phyloP scores from a whole-genome alignment of 176 grass and related monocot species.

The Otatea glauca region DNA sequence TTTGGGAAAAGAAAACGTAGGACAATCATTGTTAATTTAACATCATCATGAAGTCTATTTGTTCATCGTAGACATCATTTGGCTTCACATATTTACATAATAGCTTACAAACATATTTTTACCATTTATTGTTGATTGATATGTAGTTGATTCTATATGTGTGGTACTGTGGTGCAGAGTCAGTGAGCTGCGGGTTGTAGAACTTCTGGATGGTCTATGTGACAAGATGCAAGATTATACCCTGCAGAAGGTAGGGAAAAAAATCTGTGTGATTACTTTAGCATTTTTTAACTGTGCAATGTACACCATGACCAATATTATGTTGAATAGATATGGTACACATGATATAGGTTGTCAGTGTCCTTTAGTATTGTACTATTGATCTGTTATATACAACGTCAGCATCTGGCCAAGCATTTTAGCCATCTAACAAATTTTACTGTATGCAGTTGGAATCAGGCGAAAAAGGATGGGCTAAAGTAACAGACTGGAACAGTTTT shows the following conservation, averaged over 20 bases:
- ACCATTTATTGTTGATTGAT: conserved; percentile 21
- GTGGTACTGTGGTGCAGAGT: conserved; percentile 51
- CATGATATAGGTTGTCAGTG: background rate
- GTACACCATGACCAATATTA: background rate
- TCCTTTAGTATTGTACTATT: background rate
- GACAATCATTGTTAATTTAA: background rate
- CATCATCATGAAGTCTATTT: background rate
- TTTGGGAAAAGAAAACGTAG: background rate
- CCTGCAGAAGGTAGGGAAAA: conserved; percentile 64
- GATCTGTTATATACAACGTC: background rate
- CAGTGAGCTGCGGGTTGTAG: conserved; percentile 89
- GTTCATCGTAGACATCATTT: background rate
- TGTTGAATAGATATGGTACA: background rate
- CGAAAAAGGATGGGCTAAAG: conserved; percentile 77
- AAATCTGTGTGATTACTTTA: background rate
- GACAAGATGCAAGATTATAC: conserved; percentile 98
- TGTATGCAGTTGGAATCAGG: conserved; percentile 78
- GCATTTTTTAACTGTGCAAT: background rate
- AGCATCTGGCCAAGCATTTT: conserved; percentile 20
- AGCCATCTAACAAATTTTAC: conserved; percentile 8
- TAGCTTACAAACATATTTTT: conserved; percentile 1
- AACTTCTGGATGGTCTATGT: conserved; percentile 95
- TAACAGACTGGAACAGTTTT: conserved; percentile 71
- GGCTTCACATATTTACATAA: background rate
- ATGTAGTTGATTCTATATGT: conserved; percentile 16